Conservation (phyloP, 176 grass and related monocot genomes). For the Chrysopogon serrulatus region DNA sequence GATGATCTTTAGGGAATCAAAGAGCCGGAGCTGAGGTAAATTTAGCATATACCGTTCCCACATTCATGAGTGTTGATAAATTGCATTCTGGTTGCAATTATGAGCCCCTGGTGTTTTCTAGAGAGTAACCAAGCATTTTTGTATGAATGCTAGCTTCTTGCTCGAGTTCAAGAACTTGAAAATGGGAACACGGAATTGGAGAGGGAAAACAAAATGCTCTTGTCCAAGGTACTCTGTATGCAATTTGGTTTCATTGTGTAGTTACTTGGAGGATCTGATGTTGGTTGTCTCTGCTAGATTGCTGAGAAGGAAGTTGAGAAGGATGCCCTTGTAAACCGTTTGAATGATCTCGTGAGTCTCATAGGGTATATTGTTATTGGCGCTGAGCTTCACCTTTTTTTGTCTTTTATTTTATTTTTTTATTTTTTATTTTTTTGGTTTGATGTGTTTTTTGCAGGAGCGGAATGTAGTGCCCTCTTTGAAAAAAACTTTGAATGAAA, state of each 20-base stretch:
- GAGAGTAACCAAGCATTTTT: neutral
- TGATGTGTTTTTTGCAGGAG: constrained; percentile 51
- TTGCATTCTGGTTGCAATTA: neutral
- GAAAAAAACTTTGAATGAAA: constrained; percentile 59
- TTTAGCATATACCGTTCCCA: neutral
- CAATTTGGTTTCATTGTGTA: neutral
- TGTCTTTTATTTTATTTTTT: neutral
- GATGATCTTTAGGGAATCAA: constrained; percentile 28
- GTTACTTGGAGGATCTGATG: constrained; percentile 9
- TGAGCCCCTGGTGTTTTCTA: neutral
- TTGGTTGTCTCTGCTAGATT: constrained; percentile 33
- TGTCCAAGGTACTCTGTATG: constrained; percentile 50
- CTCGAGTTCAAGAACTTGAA: constrained; percentile 68
- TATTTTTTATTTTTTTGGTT: neutral
- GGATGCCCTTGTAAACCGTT: constrained; percentile 59
- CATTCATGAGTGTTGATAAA: neutral
- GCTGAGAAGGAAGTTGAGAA: constrained; percentile 76
- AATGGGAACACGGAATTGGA: constrained; percentile 56
- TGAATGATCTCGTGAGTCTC: constrained; percentile 70
- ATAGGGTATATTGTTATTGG: constrained; percentile 6
- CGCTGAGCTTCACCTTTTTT: neutral
- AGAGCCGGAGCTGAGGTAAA: constrained; percentile 29
- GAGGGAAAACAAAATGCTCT: constrained; percentile 60
- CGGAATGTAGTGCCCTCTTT: constrained; percentile 54
- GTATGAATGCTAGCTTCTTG: constrained; percentile 46